Conservation (phyloP, 371 early-diverging fungal species). For the Rhizopus stolonifer region DNA sequence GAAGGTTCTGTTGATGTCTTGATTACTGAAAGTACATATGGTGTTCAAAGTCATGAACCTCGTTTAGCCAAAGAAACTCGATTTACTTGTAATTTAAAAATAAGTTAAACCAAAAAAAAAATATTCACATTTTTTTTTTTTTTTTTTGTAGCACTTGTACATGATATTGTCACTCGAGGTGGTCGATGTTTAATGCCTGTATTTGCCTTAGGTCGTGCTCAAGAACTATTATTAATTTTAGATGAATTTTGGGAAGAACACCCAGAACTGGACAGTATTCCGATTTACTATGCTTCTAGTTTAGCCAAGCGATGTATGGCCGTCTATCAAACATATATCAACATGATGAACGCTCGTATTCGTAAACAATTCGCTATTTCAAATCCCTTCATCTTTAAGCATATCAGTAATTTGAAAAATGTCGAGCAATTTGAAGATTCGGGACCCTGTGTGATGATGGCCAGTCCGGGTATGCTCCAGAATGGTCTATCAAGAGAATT, state of each 20-base stretch:
- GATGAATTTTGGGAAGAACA: conserved; percentile 99
- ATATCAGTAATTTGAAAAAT: conserved; percentile 93
- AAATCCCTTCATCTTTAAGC: conserved; percentile 98
- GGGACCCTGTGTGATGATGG: conserved; percentile 99
- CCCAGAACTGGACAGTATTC: conserved; percentile 93
- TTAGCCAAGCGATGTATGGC: conserved; percentile 99
- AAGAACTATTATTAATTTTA: conserved; percentile 98
- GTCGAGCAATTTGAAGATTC: conserved; percentile 96
- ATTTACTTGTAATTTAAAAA: conserved; percentile 80
- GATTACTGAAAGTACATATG: conserved; percentile 99
- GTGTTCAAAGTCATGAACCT: conserved; percentile 98
- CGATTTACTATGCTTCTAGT: conserved; percentile 98
- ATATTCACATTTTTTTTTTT: background rate
- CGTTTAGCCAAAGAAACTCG: conserved; percentile 94
- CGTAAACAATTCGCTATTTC: conserved; percentile 88
- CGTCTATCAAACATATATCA: conserved; percentile 99
- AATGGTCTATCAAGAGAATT: conserved; percentile 97
- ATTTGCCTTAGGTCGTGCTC: conserved; percentile 99
- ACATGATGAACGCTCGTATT: conserved; percentile 99
- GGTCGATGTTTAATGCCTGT: conserved; percentile 99
- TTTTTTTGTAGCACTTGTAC: conserved; percentile 61
- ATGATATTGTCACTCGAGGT: conserved; percentile 93
- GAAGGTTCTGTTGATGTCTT: conserved; percentile 89
- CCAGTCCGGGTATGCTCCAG: conserved; percentile 99
- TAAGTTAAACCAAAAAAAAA: background rate